phyloP scores from a whole-genome alignment of 2,329 filamentous ascomycete genomes.

The Aspergillus sp. region DNA sequence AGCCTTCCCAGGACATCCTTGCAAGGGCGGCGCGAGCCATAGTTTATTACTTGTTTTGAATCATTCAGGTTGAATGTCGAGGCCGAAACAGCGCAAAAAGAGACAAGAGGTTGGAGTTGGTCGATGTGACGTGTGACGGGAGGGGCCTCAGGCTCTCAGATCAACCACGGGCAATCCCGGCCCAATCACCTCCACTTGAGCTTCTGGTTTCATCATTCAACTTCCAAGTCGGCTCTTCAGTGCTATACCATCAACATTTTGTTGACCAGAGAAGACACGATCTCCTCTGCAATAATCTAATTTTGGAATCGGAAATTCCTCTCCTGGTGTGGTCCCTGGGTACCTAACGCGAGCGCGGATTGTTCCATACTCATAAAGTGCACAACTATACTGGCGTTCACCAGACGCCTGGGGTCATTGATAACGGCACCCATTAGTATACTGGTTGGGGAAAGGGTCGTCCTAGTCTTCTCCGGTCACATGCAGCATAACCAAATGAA shows the following conservation, averaged over 20 bases:
- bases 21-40: constrained; percentile 25
- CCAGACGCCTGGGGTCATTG: not conserved
- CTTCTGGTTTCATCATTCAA: not conserved
- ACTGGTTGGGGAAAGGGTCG: not conserved
- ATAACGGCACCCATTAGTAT: not conserved
- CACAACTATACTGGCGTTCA: not conserved
- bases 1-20: constrained; percentile 34
- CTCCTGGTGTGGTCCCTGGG: not conserved
- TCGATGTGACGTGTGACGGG: not conserved
- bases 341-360: too few relatives aligned
- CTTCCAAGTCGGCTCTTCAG: not conserved
- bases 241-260: not conserved
- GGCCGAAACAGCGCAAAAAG: not conserved
- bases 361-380: too few relatives aligned
- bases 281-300: not conserved
- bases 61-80: not conserved
- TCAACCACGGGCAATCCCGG: not conserved
- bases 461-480: not conserved
- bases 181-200: not conserved
- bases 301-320: not conserved
- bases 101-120: not conserved
- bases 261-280: not conserved
- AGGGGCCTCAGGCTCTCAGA: not conserved
- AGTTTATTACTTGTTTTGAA: not conserved
- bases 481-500: not conserved